These are phyloP conservation scores for Cyberlindnera lachancei DNA, from an alignment of 805 yeast genomes.

Conservation along the genomic window DNA sequence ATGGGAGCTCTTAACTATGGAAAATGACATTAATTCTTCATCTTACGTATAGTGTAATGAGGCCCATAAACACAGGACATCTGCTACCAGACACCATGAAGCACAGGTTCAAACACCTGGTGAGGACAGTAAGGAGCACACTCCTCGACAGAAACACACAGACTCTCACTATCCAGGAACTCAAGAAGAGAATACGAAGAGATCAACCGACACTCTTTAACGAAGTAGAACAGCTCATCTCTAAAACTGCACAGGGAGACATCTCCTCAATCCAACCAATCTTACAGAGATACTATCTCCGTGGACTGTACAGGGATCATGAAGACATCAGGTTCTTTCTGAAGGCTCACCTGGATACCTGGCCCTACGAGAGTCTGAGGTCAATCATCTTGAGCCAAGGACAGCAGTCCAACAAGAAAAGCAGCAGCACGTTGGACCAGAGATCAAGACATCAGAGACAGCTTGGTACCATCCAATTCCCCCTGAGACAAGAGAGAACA, in stretches of 20 bases:
- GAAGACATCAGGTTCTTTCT: constrained; percentile 15
- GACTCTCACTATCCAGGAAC: constrained; percentile 4
- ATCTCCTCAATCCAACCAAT: constrained; percentile 9
- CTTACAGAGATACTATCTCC: constrained; percentile 12
- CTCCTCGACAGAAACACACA: constrained; percentile 11
- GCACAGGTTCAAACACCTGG: no score
- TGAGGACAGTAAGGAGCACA: no score
- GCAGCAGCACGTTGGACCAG: constrained; percentile 7
- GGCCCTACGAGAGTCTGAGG: constrained; percentile 18
- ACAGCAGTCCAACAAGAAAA: constrained; percentile 4
- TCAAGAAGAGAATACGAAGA: constrained; percentile 7
- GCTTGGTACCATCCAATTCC: constrained; percentile 7
- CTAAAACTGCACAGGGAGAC: constrained; percentile 2
- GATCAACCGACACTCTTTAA: constrained; percentile 6
- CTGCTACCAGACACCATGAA: no score
- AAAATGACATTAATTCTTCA: no score
- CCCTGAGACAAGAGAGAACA: constrained; percentile 6
- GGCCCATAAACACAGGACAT: no score
- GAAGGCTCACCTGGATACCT: constrained; percentile 11
- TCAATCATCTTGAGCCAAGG: no score
- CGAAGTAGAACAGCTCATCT: constrained; percentile 5
- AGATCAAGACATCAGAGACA: constrained; percentile 3
- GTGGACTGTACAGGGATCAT: constrained; percentile 15
- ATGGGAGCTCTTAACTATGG: no score
- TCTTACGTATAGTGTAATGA: no score